Evolutionary conservation across 2,329 filamentous ascomycete species (phyloP).

Genomic region (Fusarium oxysporum): DNA sequence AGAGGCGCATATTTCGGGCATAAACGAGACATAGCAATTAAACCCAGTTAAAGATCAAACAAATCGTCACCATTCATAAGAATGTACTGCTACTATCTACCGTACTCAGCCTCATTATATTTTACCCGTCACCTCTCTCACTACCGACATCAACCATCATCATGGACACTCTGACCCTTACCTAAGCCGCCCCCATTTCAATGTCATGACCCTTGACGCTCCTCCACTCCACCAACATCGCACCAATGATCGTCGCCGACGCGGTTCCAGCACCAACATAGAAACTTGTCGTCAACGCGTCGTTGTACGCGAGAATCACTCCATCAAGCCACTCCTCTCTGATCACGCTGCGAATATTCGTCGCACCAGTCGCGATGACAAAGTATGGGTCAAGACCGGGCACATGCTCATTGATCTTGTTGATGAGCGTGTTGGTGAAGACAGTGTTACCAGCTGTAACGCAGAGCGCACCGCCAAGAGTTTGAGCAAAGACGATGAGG

Average conservation of each 20-base stretch:
- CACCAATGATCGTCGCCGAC: slow-evolving; percentile 57
- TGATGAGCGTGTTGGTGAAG: slow-evolving; percentile 60
- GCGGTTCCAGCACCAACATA: slow-evolving; percentile 58
- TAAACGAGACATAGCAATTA: background rate
- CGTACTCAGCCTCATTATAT: background rate
- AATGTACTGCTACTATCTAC: background rate
- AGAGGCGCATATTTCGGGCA: background rate
- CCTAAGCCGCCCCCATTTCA: slow-evolving; percentile 45
- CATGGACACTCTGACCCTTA: background rate
- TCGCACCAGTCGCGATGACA: slow-evolving; percentile 53
- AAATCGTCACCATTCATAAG: background rate
- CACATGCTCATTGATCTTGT: slow-evolving; percentile 51
- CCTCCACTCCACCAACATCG: slow-evolving; percentile 63
- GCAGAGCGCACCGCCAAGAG: slow-evolving; percentile 58
- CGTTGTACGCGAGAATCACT: slow-evolving; percentile 58
- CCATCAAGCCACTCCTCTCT: slow-evolving; percentile 46
- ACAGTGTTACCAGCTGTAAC: slow-evolving; percentile 62
- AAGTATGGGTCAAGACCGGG: slow-evolving; percentile 50
- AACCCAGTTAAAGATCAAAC: background rate
- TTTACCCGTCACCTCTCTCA: background rate
- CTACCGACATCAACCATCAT: background rate
- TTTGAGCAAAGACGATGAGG: slow-evolving; percentile 50
- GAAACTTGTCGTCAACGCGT: slow-evolving; percentile 57
- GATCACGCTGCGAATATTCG: slow-evolving; percentile 49
- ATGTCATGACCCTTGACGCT: slow-evolving; percentile 67